Base-by-base conservation (phyloP, 2,329 filamentous ascomycete species). In the Colletotrichum kahawae region DNA sequence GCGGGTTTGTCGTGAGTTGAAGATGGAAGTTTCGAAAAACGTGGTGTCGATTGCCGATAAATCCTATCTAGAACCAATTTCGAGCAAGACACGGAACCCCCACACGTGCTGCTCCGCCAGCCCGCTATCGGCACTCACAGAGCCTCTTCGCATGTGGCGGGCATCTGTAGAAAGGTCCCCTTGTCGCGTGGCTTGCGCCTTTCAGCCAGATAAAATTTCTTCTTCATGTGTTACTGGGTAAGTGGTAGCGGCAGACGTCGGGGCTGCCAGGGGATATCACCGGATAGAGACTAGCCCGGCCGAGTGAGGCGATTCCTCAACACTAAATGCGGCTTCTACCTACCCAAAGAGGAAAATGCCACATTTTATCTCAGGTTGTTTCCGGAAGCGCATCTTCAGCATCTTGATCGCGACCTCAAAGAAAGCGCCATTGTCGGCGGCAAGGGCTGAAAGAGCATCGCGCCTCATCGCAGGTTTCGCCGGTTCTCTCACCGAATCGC, bases 121-220 rank as follows among this genome's bases (percentile, higher is more conserved):
- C n/a, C 43, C 43, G 43, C 43, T 51, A 51, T 51, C 43, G 43
- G 43, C 43, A 51, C 21, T 21, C 43, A 8, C 21, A 51, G 43
- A 51, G n/a, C 43, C 43, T 51, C 43, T 1, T 51, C 43, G n/a
- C 43, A 7, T 51, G 12, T 21, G 43, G 12, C 10, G 43, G 10
- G 0, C 12, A 4, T 51, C 43, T 48, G 0, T 48, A 9, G 2
- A 51, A 51, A 51, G n/a, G 12, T 4, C 10, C 10, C n/a, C n/a
- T 24, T 7, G n/a, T 21, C n/a, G 10, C 10, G 12, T 51, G 43
- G 43, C 43, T 21, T 51, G 4, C 43, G 43, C 43, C 43, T 0
- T 24, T 1, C 43, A 13, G 5, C n/a, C 6, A 21, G n/a, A 51
- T 10, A 21, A 10, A 0, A 0, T 5, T 0, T 51, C 43, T 13